Evolutionary conservation across 2,329 filamentous ascomycete species (phyloP), one percentile per base, ranked within the genome.

Genomic region (Neofusicoccum ribis): DNA sequence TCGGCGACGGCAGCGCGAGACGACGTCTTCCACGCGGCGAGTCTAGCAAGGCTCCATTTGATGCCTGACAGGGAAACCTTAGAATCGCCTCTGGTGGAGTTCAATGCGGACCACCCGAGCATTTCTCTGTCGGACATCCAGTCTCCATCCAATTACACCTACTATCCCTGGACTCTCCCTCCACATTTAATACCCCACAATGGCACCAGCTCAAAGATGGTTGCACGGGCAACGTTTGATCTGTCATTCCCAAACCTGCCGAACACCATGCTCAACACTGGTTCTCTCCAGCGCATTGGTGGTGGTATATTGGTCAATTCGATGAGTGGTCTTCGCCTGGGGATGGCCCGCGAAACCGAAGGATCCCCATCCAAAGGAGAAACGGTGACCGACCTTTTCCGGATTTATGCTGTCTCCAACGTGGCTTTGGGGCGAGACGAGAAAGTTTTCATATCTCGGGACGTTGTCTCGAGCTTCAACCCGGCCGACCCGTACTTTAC

Each of bases 141-240:
- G 66, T 89, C 88, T 14, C 86, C 86, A 6, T 88, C 88, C 0
- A 96, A 96, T 71, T 89, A 93, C 75, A 94, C 90, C 0, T 89
- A 91, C 71, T 98, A 93, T 72, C 95, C 95, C 0, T 98, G 94
- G 94, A 98, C 95, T 0, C 81, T 99, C 0, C 94, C 95, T 0
- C 81, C 83, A 1, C 84, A 86, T 31, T 83, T 96, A 70, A 84
- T 97, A 2, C 92, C 93, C 0, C 78, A 81, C 9, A 88, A 96
- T 71, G 94, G 91, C 0, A 89, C 85, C n/a, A 96, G 92, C 70
- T 84, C 89, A 4, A 87, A 86, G 12, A 89, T 96, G 69, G 84
- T 87, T 5, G 83, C 88, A 65, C 89, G 90, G 17, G 83, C 89
- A 9, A 90, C 92, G 2, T 88, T 95, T 62, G 88, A 89, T 63